Conservation (phyloP, 2,329 filamentous ascomycete genomes). For the Fragosphaeria purpurea region DNA sequence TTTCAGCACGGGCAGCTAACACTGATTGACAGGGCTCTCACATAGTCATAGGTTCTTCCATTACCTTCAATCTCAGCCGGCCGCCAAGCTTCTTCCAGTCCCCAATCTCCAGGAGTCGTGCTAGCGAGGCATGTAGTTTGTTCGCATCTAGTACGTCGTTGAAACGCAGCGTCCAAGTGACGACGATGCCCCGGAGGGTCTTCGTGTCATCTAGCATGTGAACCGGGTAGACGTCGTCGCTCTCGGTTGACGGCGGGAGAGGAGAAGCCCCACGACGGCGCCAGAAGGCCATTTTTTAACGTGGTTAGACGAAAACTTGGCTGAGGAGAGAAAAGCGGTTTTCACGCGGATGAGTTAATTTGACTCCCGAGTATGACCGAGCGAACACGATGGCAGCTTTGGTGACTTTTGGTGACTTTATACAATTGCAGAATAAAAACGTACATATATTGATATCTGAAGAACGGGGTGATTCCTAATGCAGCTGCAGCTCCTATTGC, state of each 20-base stretch:
- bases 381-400: no score
- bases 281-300: no score
- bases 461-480: no score
- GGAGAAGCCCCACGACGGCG: neutral
- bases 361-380: no score
- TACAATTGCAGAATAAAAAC: no score
- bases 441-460: no score
- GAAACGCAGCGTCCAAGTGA: slow-evolving; percentile 23
- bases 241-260: neutral
- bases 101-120: slow-evolving; percentile 27
- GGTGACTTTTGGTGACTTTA: no score
- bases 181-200: slow-evolving; percentile 2
- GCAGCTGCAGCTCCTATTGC: no score
- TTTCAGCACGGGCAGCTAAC: no score
- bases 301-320: no score
- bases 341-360: no score
- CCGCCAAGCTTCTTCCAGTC: slow-evolving; percentile 37
- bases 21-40: neutral
- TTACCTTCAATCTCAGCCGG: slow-evolving; percentile 28
- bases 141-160: slow-evolving; percentile 32
- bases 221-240: slow-evolving; percentile 6
- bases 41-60: slow-evolving; percentile 11
- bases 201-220: slow-evolving; percentile 9
- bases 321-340: no score
- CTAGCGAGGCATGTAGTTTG: slow-evolving; percentile 25